Evolutionary conservation across 1,139 yeast genomes (phyloP).

Genomic region (Candida dubliniensis): DNA sequence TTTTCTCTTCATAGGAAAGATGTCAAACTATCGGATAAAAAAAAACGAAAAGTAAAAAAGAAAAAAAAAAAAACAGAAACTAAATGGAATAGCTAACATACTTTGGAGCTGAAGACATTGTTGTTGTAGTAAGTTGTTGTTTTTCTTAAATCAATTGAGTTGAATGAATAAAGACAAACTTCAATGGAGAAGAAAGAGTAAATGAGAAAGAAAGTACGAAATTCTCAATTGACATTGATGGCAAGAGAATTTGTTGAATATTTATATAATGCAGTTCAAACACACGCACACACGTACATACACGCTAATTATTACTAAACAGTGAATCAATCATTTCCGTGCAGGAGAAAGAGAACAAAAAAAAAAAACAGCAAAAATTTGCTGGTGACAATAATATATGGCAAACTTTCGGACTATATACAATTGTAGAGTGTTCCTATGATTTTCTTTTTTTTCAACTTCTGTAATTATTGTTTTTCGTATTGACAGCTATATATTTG

Average conservation of each 20-base stretch:
- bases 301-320: neutral
- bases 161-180: conserved; percentile 6
- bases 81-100: conserved; percentile 25
- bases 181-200: conserved; percentile 3
- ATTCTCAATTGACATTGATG: neutral
- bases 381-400: conserved; percentile 2
- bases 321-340: conserved; percentile 1
- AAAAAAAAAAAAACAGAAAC: no score
- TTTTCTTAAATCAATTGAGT: neutral
- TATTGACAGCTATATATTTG: neutral
- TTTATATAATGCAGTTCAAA: conserved; percentile 6
- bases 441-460: no score
- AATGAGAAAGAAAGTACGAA: conserved; percentile 1
- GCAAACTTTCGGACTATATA: conserved; percentile 4
- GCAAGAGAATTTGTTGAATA: conserved; percentile 11
- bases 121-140: conserved; percentile 5
- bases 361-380: neutral
- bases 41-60: no score
- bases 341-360: neutral
- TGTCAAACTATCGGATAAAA: no score
- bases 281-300: neutral
- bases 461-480: neutral
- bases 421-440: neutral
- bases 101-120: conserved; percentile 40
- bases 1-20: no score